phyloP scores from a whole-genome alignment of 495 filamentous ascomycete genomes.

The Penicillium canariense region DNA sequence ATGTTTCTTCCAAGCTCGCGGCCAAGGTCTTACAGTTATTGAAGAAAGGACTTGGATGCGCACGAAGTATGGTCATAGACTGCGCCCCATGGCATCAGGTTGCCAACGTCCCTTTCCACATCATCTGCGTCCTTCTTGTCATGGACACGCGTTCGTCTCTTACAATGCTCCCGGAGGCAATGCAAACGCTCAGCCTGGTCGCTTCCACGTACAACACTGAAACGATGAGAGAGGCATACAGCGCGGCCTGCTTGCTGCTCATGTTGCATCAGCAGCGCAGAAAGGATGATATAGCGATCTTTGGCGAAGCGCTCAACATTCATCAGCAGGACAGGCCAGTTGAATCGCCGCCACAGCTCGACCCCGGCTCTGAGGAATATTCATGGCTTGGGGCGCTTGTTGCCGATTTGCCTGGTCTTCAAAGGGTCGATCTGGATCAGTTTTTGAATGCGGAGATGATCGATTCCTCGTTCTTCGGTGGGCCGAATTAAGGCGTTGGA shows the following conservation, averaged over 20 bases:
- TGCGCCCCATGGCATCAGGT: conserved; percentile 53
- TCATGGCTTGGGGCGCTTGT: conserved; percentile 38
- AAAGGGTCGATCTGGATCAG: conserved; percentile 35
- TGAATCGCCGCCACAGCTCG: conserved; percentile 12
- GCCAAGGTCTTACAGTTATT: conserved; percentile 28
- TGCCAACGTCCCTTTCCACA: conserved; percentile 52
- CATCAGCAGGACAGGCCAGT: conserved; percentile 5
- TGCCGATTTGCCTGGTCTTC: conserved; percentile 39
- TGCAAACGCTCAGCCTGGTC: conserved; percentile 45
- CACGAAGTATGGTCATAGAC: conserved; percentile 30
- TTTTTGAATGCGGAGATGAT: conserved; percentile 34
- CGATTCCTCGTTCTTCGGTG: conserved; percentile 11
- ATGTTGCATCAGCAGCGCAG: conserved; percentile 37
- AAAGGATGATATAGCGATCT: conserved; percentile 27
- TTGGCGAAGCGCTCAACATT: conserved; percentile 20
- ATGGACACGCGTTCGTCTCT: conserved; percentile 47
- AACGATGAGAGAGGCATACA: conserved; percentile 47
- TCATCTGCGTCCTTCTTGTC: conserved; percentile 48
- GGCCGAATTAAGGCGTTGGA: background rate
- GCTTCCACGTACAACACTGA: conserved; percentile 40
- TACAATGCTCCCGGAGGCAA: conserved; percentile 42
- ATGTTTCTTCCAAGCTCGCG: conserved; percentile 23
- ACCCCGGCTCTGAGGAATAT: conserved; percentile 27
- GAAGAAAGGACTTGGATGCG: conserved; percentile 28
- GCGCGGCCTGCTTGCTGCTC: conserved; percentile 43